phyloP scores from a whole-genome alignment of 257 asterid genomes.

The Anisodus acutangulus region DNA sequence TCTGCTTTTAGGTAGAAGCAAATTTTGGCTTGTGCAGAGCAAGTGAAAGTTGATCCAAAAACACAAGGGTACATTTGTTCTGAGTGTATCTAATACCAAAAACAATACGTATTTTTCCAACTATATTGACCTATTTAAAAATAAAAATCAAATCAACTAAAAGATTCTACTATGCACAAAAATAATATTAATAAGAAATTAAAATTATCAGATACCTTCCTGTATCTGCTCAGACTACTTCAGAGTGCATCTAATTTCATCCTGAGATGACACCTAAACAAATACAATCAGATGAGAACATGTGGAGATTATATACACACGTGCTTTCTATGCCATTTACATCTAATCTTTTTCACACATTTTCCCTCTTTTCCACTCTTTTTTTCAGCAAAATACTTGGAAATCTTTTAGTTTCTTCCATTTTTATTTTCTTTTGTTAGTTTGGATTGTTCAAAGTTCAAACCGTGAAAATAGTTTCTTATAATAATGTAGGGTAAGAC shows the following conservation, averaged over 20 bases:
- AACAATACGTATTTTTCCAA: neutral
- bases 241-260: slow-evolving; percentile 2
- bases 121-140: neutral
- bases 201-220: neutral
- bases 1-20: neutral
- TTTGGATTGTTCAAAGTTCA: no score
- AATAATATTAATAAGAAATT: neutral
- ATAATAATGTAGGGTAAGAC: no score
- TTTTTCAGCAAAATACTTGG: neutral
- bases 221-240: neutral
- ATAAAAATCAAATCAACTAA: neutral
- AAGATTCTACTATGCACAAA: neutral
- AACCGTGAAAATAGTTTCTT: no score
- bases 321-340: neutral
- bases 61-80: neutral
- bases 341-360: neutral
- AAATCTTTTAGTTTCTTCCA: neutral
- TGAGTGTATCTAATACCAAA: neutral
- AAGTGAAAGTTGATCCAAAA: neutral
- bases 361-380: neutral
- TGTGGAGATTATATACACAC: neutral
- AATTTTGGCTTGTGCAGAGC: neutral
- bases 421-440: no score
- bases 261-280: neutral
- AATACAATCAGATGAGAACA: slow-evolving; percentile 3